phyloP scores from a whole-genome alignment of 2,329 filamentous ascomycete species.

The Diaporthe destruens region DNA sequence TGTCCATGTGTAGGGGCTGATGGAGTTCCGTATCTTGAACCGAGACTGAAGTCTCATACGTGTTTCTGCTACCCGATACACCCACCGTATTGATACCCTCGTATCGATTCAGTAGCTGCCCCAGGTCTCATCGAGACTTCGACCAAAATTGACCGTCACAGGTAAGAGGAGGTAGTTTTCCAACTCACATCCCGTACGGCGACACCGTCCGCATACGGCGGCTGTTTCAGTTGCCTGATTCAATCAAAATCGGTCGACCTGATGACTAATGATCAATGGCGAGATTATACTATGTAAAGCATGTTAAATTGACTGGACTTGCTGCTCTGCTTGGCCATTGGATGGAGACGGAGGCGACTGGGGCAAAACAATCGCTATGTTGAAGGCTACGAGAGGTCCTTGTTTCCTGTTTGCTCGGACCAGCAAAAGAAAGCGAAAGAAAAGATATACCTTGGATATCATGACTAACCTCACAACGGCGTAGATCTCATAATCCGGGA shows the following conservation, averaged over 20 bases:
- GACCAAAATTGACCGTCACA: neutral
- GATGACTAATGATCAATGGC: neutral
- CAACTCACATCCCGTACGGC: neutral
- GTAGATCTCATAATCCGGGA: slow-evolving; percentile 33
- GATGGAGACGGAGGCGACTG: neutral
- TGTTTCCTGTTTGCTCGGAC: neutral
- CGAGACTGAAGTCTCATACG: neutral
- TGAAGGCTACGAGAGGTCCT: neutral
- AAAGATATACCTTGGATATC: neutral
- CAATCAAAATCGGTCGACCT: neutral
- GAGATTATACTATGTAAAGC: neutral
- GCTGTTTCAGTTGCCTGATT: neutral
- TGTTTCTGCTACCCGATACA: neutral
- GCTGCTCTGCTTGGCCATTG: neutral
- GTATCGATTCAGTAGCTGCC: neutral
- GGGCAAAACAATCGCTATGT: neutral
- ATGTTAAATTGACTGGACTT: neutral
- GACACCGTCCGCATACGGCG: neutral
- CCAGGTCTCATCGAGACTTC: neutral
- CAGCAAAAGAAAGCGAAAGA: neutral
- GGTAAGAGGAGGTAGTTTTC: neutral
- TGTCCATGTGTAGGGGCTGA: neutral
- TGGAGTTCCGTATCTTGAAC: neutral
- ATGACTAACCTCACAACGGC: neutral
- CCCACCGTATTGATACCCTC: neutral